Percentiles rank a stretch among this genome's conserved stretches.
phyloP scores from a whole-genome alignment of 202 grass and related monocot species.

The Brachypodium distachyon region DNA sequence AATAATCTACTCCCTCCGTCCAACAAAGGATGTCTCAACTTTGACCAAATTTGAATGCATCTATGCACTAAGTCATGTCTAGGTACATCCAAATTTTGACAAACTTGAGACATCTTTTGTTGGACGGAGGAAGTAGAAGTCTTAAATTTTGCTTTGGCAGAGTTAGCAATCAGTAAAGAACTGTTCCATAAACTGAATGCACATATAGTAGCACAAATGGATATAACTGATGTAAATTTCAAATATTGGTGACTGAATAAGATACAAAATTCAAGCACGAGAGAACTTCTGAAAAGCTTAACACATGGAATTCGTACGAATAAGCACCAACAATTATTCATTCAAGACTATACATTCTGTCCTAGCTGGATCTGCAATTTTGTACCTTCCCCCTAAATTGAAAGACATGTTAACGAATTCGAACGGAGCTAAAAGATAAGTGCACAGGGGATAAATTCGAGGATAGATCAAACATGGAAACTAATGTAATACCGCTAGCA shows the following conservation, averaged over 20 bases:
- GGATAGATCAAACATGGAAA: neutral
- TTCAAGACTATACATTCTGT: neutral
- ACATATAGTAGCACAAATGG: too few species aligned
- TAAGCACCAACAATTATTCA: neutral
- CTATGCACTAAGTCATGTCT: too few species aligned
- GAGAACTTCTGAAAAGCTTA: neutral
- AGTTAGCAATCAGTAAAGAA: neutral
- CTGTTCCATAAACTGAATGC: neutral
- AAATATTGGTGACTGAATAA: neutral
- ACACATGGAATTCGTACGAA: neutral
- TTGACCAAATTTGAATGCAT: too few species aligned
- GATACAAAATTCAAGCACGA: neutral
- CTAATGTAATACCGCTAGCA: neutral
- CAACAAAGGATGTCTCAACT: too few species aligned
- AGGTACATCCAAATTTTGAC: too few species aligned
- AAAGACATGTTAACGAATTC: neutral
- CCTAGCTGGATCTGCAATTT: neutral
- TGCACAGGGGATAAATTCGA: neutral
- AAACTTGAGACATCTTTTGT: too few species aligned
- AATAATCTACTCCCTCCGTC: too few species aligned
- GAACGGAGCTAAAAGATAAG: neutral
- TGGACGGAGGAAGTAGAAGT: too few species aligned
- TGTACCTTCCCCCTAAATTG: neutral
- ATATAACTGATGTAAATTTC: neutral
- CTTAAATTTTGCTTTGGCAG: neutral